These are phyloP conservation scores for Rheum nobile DNA, from an alignment of 148 eudicot genomes.

Conservation along the genomic window DNA sequence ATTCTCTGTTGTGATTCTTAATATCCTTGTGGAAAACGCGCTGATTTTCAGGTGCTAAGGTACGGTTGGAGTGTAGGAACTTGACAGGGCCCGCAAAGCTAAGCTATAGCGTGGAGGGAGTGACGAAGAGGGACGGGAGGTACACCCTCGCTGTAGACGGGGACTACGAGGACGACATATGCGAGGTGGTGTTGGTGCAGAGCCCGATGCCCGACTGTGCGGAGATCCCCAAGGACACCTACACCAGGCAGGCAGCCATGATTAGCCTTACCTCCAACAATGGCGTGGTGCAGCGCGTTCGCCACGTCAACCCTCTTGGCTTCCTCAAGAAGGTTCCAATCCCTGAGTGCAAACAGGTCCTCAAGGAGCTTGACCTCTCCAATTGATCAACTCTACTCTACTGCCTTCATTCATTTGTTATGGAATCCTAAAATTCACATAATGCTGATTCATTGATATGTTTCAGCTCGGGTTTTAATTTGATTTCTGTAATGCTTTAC, in stretches of 20 bases:
- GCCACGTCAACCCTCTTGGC: conserved; percentile 42
- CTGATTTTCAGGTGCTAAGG: conserved; percentile 3
- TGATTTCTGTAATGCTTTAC: background rate
- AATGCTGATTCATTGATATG: background rate
- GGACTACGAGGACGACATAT: conserved; percentile 37
- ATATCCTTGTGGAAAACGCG: too few species aligned
- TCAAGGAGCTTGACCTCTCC: conserved; percentile 33
- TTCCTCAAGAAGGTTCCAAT: conserved; percentile 26
- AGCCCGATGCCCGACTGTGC: conserved; percentile 35
- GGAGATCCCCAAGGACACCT: conserved; percentile 20
- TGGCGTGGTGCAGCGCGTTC: conserved; percentile 29
- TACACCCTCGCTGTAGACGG: conserved; percentile 34
- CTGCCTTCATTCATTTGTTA: background rate
- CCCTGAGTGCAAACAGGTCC: conserved; percentile 24
- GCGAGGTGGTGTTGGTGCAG: conserved; percentile 26
- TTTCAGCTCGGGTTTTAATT: background rate
- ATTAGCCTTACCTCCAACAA: conserved; percentile 34
- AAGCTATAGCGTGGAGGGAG: conserved; percentile 19
- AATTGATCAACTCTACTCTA: background rate
- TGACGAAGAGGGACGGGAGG: conserved; percentile 24
- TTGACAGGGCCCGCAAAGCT: conserved; percentile 12
- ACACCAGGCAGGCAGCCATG: conserved; percentile 16
- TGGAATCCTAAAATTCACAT: background rate
- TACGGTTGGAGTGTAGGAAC: conserved; percentile 24
- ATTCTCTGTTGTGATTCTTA: too few species aligned